phyloP scores from a whole-genome alignment of 1,284 basidiomycete species.

The Psilocybe mexicana region DNA sequence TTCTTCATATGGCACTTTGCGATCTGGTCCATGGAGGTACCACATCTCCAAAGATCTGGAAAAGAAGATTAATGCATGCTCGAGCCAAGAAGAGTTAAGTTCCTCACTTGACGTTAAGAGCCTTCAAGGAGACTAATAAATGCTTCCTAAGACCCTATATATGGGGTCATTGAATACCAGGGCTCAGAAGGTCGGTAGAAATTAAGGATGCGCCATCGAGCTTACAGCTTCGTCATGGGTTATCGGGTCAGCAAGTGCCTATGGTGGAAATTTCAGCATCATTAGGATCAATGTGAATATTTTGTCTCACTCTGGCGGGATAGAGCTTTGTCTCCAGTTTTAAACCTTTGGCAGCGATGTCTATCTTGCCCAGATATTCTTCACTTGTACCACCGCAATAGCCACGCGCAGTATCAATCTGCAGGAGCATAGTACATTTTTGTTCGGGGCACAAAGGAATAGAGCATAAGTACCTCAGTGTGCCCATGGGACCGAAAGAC shows the following conservation, averaged over 20 bases:
- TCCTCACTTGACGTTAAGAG: slow-evolving; percentile 46
- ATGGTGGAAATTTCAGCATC: background rate
- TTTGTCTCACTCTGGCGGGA: slow-evolving; percentile 22
- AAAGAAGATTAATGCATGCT: background rate
- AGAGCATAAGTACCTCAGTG: slow-evolving; percentile 29
- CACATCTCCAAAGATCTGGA: slow-evolving; percentile 36
- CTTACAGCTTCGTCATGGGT: slow-evolving; percentile 16
- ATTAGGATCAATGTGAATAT: background rate
- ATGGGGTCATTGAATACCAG: background rate
- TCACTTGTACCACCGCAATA: slow-evolving; percentile 54
- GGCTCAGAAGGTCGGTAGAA: background rate
- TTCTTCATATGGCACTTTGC: slow-evolving; percentile 48
- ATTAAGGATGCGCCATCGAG: background rate
- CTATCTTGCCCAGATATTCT: slow-evolving; percentile 42
- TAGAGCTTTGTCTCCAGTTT: slow-evolving; percentile 50
- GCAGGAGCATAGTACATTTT: background rate
- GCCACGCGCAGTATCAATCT: slow-evolving; percentile 58
- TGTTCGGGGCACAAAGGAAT: background rate
- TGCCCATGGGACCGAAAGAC: slow-evolving; percentile 62
- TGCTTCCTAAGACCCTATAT: slow-evolving; percentile 42
- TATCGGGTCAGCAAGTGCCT: slow-evolving; percentile 5
- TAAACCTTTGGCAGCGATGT: slow-evolving; percentile 38
- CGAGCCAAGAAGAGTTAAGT: background rate
- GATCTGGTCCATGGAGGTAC: slow-evolving; percentile 57
- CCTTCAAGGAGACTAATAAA: slow-evolving; percentile 44